Evolutionary conservation across 2,329 filamentous ascomycete species (phyloP).

Genomic region (Tothia fuscella): DNA sequence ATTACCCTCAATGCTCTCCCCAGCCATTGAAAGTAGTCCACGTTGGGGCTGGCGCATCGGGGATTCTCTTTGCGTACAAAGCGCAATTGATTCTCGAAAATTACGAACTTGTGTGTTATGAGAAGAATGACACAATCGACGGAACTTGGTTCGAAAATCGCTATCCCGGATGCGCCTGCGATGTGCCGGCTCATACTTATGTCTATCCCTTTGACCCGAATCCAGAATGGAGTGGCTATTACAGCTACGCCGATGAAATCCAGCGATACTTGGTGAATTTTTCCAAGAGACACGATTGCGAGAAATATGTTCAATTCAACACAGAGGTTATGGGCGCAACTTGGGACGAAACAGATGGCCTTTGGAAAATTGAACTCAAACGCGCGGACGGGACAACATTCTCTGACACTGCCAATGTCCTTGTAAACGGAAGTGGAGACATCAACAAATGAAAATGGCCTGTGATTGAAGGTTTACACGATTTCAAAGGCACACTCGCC

Average conservation of each 20-base stretch:
- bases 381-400: constrained; percentile 40
- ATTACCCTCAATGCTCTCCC: constrained; percentile 2
- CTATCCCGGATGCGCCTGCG: constrained; percentile 8
- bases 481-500: constrained; percentile 5
- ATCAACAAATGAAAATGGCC: constrained; percentile 45
- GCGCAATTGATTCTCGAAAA: constrained; percentile 3
- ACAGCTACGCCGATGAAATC: constrained; percentile 5
- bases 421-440: constrained; percentile 44
- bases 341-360: constrained; percentile 37
- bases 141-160: constrained; percentile 1
- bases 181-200: constrained; percentile 8
- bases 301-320: constrained; percentile 8
- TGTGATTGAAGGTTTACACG: constrained; percentile 1
- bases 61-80: constrained; percentile 4
- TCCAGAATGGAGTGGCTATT: constrained; percentile 7
- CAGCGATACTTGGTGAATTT: constrained; percentile 4
- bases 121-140: not conserved
- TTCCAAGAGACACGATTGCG: constrained; percentile 5
- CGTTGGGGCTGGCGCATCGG: constrained; percentile 1
- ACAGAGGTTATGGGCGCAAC: not conserved
- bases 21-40: constrained; percentile 3
- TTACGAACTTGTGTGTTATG: constrained; percentile 5
- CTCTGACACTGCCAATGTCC: constrained; percentile 30
- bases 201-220: constrained; percentile 6
- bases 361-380: constrained; percentile 40